phyloP scores from a whole-genome alignment of 2,329 filamentous ascomycete species.

The Xylariaceae sp. region DNA sequence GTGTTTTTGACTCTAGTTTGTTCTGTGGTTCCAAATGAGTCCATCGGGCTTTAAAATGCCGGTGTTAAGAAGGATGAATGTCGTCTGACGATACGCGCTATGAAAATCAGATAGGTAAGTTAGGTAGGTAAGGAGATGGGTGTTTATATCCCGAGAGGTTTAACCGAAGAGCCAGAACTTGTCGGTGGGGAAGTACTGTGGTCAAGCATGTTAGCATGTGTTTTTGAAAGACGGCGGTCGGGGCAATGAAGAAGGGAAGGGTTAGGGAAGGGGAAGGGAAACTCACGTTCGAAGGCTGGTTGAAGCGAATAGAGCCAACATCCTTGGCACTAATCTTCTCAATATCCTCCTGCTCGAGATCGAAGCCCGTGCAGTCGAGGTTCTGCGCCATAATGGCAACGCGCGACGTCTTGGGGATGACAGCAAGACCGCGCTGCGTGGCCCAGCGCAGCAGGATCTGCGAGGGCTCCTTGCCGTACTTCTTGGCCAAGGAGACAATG shows the following conservation, averaged over 20 bases:
- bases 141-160: slow-evolving; percentile 14
- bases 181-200: slow-evolving; percentile 51
- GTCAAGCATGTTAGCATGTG: slow-evolving; percentile 15
- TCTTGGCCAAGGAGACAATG: slow-evolving; percentile 61
- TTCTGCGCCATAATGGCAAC: slow-evolving; percentile 55
- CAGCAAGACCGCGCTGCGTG: slow-evolving; percentile 73
- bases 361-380: slow-evolving; percentile 60
- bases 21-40: slow-evolving; percentile 13
- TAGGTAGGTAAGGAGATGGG: too few species aligned
- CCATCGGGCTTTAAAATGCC: background rate
- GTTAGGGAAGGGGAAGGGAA: slow-evolving; percentile 15
- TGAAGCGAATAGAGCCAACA: slow-evolving; percentile 61
- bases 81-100: too few species aligned
- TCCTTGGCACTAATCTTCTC: slow-evolving; percentile 62
- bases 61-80: background rate
- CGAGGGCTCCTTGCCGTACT: slow-evolving; percentile 66
- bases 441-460: slow-evolving; percentile 85
- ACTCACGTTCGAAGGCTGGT: slow-evolving; percentile 67
- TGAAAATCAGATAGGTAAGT: too few species aligned
- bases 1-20: slow-evolving; percentile 19
- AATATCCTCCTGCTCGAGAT: slow-evolving; percentile 61
- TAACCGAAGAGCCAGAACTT: slow-evolving; percentile 55
- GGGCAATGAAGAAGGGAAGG: background rate
- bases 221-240: background rate
- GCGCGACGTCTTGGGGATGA: slow-evolving; percentile 72